These are phyloP conservation scores for Suhomyces choctaworum DNA, from an alignment of 1,139 yeast species.

Conservation along the genomic window DNA sequence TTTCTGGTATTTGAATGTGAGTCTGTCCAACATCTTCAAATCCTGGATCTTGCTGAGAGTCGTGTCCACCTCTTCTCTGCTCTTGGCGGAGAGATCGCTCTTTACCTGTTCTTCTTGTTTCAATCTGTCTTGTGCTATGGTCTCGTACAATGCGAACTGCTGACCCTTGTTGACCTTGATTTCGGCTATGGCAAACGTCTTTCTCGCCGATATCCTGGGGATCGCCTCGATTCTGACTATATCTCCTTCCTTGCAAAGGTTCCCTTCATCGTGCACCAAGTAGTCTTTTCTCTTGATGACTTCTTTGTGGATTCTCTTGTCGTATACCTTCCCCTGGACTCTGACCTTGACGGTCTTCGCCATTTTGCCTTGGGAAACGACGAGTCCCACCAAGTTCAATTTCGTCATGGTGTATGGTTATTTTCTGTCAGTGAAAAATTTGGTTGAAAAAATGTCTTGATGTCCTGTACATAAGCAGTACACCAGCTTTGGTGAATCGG, in stretches of 20 bases:
- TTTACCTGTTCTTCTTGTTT: conserved; percentile 58
- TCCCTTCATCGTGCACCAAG: conserved; percentile 91
- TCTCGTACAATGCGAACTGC: conserved; percentile 79
- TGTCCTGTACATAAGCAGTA: not conserved
- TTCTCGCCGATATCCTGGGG: conserved; percentile 79
- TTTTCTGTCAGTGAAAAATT: conserved; percentile 3
- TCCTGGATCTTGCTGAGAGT: conserved; percentile 49
- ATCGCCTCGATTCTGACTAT: conserved; percentile 90
- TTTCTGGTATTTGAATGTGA: conserved; percentile 36
- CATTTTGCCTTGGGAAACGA: conserved; percentile 95
- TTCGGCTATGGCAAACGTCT: conserved; percentile 92
- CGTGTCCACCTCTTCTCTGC: conserved; percentile 41
- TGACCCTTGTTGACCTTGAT: conserved; percentile 88
- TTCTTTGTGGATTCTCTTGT: conserved; percentile 72
- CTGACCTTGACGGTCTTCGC: conserved; percentile 92
- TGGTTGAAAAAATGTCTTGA: conserved; percentile 3
- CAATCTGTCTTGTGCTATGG: conserved; percentile 68
- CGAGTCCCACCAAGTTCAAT: conserved; percentile 89
- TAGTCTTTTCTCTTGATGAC: conserved; percentile 78
- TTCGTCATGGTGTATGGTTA: conserved; percentile 59
- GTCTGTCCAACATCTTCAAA: conserved; percentile 45
- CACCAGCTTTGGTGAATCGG: too few species aligned
- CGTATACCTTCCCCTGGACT: conserved; percentile 70
- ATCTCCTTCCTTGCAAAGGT: conserved; percentile 92
- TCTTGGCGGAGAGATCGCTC: conserved; percentile 48